Percentiles rank a stretch among this genome's conserved stretches.
phyloP scores from a whole-genome alignment of 1,284 basidiomycete species.

The Trichosporon sp. region DNA sequence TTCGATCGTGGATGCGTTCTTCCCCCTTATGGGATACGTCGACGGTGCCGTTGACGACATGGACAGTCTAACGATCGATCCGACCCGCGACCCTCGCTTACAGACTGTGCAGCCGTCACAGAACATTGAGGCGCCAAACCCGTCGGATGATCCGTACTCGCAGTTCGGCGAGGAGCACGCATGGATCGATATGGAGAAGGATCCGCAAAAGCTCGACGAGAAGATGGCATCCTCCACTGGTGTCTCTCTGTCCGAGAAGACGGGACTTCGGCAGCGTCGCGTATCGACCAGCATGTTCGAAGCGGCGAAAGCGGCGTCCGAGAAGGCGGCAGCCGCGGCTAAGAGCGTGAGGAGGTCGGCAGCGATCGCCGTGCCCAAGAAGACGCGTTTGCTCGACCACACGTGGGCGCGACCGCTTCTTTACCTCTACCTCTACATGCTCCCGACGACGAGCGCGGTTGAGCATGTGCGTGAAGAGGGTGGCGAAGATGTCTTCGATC shows the following conservation, averaged over 20 bases:
- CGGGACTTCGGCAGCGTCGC: not conserved
- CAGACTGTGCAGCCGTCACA: not conserved
- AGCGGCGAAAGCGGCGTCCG: not conserved
- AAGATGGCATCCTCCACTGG: not conserved
- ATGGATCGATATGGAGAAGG: conserved; percentile 34
- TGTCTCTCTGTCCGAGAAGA: not conserved
- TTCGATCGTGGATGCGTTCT: conserved; percentile 92
- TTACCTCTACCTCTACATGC: conserved; percentile 48
- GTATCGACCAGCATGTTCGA: not conserved
- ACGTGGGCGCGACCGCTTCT: conserved; percentile 36
- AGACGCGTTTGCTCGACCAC: conserved; percentile 33
- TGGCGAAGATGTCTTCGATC: conserved; percentile 47
- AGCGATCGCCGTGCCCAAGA: not conserved
- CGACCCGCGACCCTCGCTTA: conserved; percentile 35
- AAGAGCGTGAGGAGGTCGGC: not conserved
- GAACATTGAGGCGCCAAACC: not conserved
- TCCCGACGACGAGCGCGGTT: conserved; percentile 38
- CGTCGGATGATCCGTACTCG: conserved; percentile 32
- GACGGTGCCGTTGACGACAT: conserved; percentile 80
- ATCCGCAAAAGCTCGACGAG: conserved; percentile 2
- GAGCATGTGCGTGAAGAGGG: conserved; percentile 31
- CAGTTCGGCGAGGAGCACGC: conserved; percentile 21
- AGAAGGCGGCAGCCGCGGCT: not conserved
- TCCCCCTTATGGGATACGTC: conserved; percentile 80
- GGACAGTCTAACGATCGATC: conserved; percentile 67